A percentile compares a stretch with the other conserved stretches of the same genome.
These are phyloP conservation scores for Penicillium sp. DNA, from an alignment of 2,329 filamentous ascomycete genomes.

Conservation along the genomic window DNA sequence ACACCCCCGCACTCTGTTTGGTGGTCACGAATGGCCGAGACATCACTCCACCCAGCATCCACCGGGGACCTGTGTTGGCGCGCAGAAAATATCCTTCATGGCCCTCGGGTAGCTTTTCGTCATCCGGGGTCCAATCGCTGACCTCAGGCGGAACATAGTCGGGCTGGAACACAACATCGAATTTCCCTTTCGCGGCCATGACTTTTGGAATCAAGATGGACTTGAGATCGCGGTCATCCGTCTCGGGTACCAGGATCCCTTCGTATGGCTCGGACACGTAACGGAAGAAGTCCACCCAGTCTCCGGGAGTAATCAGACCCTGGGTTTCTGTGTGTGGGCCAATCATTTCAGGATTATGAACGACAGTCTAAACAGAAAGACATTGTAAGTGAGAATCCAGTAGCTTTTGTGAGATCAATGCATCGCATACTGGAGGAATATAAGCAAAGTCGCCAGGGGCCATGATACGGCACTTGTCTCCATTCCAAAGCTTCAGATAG, in stretches of 20 bases:
- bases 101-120: conserved; percentile 28
- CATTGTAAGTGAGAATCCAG: not conserved
- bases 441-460: conserved; percentile 62
- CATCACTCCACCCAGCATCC: conserved; percentile 40
- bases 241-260: conserved; percentile 56
- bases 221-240: conserved; percentile 57
- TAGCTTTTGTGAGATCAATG: not conserved
- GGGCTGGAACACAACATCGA: conserved; percentile 59
- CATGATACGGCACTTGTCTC: conserved; percentile 59
- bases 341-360: conserved; percentile 61
- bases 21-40: conserved; percentile 54
- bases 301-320: conserved; percentile 60
- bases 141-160: conserved; percentile 53
- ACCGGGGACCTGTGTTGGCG: conserved; percentile 48
- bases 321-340: conserved; percentile 60
- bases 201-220: conserved; percentile 59
- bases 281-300: conserved; percentile 66
- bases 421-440: conserved; percentile 56
- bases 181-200: conserved; percentile 59
- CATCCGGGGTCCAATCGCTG: conserved; percentile 29
- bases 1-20: conserved; percentile 53
- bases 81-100: conserved; percentile 56
- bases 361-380: conserved; percentile 42
- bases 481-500: conserved; percentile 61
- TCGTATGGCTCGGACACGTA: conserved; percentile 59